phyloP scores from a whole-genome alignment of 768 basidiomycete genomes.

The Tulasnella sp. region DNA sequence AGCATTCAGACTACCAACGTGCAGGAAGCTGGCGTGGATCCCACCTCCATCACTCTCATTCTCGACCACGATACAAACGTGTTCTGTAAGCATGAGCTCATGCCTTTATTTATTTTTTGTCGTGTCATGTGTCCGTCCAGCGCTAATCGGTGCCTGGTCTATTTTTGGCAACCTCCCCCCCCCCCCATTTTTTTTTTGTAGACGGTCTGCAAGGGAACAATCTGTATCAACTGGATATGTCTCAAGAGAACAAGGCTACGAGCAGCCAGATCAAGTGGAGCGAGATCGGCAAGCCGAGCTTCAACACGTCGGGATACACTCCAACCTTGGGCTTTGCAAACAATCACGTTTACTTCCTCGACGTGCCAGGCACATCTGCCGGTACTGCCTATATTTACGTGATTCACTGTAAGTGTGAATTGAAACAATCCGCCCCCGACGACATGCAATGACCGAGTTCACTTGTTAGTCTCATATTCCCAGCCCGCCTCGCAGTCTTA shows the following conservation, averaged over 20 bases:
- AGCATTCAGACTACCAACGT: constrained; percentile 51
- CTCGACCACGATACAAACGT: constrained; percentile 93
- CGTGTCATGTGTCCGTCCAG: too few relatives aligned
- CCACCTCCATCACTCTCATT: constrained; percentile 53
- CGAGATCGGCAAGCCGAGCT: constrained; percentile 46
- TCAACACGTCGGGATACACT: constrained; percentile 44
- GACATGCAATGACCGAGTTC: background rate
- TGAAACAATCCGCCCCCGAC: too few relatives aligned
- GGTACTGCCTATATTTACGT: constrained; percentile 74
- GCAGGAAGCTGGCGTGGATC: constrained; percentile 44
- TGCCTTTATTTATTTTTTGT: background rate
- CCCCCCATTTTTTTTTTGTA: constrained; percentile 22
- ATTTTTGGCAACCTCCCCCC: background rate
- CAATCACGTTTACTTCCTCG: constrained; percentile 78
- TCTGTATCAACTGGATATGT: constrained; percentile 64
- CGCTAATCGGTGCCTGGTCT: too few relatives aligned
- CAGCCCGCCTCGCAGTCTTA: constrained; percentile 60
- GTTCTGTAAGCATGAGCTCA: constrained; percentile 51
- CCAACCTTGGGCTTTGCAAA: constrained; percentile 74
- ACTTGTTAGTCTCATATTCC: constrained; percentile 55
- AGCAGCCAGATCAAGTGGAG: constrained; percentile 49
- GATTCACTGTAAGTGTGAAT: constrained; percentile 59
- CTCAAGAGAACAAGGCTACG: constrained; percentile 47
- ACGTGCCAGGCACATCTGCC: constrained; percentile 53
- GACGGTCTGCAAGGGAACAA: constrained; percentile 60